A percentile compares a stretch with the other conserved stretches of the same genome.
These are phyloP conservation scores for Penicillium polonicum DNA, from an alignment of 2,329 filamentous ascomycete genomes.

Conservation along the genomic window DNA sequence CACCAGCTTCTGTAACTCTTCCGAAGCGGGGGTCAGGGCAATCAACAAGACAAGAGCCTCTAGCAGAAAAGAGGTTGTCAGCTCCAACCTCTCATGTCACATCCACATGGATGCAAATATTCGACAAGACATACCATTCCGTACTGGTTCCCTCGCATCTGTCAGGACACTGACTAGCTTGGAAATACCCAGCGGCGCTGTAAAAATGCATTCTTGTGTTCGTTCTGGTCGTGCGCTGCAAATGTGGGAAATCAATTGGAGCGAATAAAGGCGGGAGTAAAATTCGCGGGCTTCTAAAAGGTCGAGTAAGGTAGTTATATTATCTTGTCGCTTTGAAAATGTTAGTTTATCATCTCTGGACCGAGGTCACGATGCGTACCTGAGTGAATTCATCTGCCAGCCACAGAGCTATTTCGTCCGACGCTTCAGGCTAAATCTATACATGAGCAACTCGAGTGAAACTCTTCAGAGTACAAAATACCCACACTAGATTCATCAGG, in stretches of 20 bases:
- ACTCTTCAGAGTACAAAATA: conserved; percentile 18
- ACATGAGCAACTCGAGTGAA: conserved; percentile 21
- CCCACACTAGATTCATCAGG: conserved; percentile 61
- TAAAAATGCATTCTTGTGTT: conserved; percentile 91
- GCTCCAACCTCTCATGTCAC: neutral
- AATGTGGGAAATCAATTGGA: conserved; percentile 86
- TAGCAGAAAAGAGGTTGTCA: conserved; percentile 27
- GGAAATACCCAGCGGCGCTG: conserved; percentile 82
- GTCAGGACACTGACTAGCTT: conserved; percentile 80
- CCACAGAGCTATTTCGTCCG: conserved; percentile 94
- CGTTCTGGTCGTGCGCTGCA: conserved; percentile 81
- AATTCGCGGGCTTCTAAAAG: conserved; percentile 86
- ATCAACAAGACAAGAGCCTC: conserved; percentile 84
- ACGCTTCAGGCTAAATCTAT: conserved; percentile 71
- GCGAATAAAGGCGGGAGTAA: conserved; percentile 83
- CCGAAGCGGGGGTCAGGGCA: conserved; percentile 79
- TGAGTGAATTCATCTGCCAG: conserved; percentile 97
- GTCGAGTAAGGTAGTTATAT: conserved; percentile 85
- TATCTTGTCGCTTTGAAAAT: conserved; percentile 75
- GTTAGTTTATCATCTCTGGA: conserved; percentile 46
- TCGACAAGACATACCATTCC: conserved; percentile 60
- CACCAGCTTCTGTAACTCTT: conserved; percentile 90
- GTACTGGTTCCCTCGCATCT: conserved; percentile 79
- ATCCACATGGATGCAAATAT: neutral
- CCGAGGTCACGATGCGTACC: conserved; percentile 45